These are phyloP conservation scores for Phlegmacium glaucopus DNA, from an alignment of 768 basidiomycete genomes.

Conservation along the genomic window DNA sequence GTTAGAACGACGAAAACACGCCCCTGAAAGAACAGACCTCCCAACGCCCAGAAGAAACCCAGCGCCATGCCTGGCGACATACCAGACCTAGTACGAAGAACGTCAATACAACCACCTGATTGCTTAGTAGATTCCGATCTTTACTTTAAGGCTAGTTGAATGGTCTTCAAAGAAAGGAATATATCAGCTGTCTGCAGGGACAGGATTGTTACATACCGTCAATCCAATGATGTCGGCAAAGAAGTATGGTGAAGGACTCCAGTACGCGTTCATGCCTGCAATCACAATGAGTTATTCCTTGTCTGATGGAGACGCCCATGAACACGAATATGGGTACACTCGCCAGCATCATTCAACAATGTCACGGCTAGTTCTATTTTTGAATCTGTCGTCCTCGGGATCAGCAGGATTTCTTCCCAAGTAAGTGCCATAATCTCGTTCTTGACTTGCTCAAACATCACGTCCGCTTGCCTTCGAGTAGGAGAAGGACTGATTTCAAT, in stretches of 20 bases:
- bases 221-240: conserved; percentile 64
- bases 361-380: conserved; percentile 61
- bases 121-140: not conserved
- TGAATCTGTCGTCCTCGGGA: conserved; percentile 58
- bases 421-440: conserved; percentile 69
- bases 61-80: conserved; percentile 67
- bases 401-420: conserved; percentile 61
- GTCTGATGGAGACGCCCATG: not conserved
- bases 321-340: conserved; percentile 6
- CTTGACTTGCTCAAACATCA: conserved; percentile 68
- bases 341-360: conserved; percentile 68
- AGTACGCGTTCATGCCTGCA: conserved; percentile 66
- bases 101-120: not conserved
- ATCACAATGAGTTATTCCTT: not conserved
- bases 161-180: conserved; percentile 39
- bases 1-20: not conserved
- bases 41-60: conserved; percentile 72
- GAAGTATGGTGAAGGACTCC: conserved; percentile 53
- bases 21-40: conserved; percentile 34
- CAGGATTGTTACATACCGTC: conserved; percentile 42
- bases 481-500: conserved; percentile 57
- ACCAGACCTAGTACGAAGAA: conserved; percentile 42
- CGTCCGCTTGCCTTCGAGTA: conserved; percentile 50
- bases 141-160: conserved; percentile 61
- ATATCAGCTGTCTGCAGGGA: not conserved